A percentile compares a stretch with the other conserved stretches of the same genome.
Conservation (phyloP, 208 protist species). For the Trypanosoma caninum region DNA sequence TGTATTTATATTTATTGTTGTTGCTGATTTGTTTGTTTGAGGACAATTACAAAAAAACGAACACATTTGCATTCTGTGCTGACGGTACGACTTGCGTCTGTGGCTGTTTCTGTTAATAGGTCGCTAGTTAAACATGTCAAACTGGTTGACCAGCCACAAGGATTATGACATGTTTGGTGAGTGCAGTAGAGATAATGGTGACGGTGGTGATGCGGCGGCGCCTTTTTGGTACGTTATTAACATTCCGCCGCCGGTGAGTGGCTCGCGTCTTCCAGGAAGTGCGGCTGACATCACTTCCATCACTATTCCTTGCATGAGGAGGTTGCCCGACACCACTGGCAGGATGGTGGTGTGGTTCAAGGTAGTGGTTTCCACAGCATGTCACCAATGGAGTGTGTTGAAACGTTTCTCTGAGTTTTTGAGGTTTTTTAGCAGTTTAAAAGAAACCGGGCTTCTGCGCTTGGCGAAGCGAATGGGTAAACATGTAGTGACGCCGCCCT, state of each 20-base stretch:
- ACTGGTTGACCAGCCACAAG: neutral
- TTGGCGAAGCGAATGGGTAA: constrained; percentile 3
- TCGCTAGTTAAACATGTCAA: constrained; percentile 9
- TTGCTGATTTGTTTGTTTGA: neutral
- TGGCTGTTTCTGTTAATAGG: too few relatives aligned
- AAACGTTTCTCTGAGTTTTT: constrained; percentile 30
- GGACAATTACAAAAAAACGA: neutral
- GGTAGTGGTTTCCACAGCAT: constrained; percentile 9
- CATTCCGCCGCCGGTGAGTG: constrained; percentile 5
- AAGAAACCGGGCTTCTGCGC: constrained; percentile 2
- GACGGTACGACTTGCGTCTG: too few relatives aligned
- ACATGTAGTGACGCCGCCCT: constrained; percentile 2
- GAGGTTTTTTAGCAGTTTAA: constrained; percentile 2
- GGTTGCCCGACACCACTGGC: constrained; percentile 1
- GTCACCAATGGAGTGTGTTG: constrained; percentile 20
- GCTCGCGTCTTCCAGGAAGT: constrained; percentile 1
- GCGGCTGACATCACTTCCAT: constrained; percentile 16
- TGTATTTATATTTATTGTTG: constrained; percentile 2
- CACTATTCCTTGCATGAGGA: neutral
- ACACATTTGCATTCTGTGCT: too few relatives aligned
- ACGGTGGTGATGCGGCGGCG: neutral
- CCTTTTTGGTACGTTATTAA: constrained; percentile 12
- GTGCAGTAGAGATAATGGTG: neutral
- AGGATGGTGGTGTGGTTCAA: constrained; percentile 24
- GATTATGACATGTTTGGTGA: constrained; percentile 4